Conservation (phyloP, 108 stramenopile species). For the Cyclotella atomus region DNA sequence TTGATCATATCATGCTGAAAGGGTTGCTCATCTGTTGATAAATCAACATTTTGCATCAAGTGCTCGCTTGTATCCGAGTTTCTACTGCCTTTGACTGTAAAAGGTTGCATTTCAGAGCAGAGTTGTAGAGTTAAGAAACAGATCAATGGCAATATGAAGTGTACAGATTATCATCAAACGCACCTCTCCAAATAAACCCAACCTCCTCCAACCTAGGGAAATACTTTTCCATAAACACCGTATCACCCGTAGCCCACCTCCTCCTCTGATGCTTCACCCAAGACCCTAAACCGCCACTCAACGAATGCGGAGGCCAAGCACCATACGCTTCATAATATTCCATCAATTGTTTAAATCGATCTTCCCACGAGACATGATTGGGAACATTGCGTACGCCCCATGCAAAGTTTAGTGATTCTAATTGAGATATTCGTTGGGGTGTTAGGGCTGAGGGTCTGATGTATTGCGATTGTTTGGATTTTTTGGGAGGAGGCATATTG, state of each 20-base stretch:
- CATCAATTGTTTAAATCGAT: constrained; percentile 8
- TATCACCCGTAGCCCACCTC: background rate
- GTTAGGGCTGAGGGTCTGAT: background rate
- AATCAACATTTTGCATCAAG: no score
- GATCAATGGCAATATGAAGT: no score
- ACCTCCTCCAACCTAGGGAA: constrained; percentile 1
- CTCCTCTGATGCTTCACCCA: constrained; percentile 10
- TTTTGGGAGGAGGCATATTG: background rate
- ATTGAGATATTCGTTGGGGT: background rate
- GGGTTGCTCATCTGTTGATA: no score
- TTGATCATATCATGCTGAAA: no score
- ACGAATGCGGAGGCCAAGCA: constrained; percentile 1
- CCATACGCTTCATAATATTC: constrained; percentile 4
- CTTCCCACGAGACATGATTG: background rate
- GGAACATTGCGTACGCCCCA: constrained; percentile 6
- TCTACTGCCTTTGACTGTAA: no score
- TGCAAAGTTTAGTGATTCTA: background rate
- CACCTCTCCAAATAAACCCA: constrained; percentile 1
- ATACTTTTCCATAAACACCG: constrained; percentile 2
- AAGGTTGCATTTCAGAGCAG: no score
- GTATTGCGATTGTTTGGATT: background rate
- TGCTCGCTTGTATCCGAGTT: no score
- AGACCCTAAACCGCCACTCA: background rate
- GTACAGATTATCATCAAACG: no score
- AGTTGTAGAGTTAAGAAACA: no score